Base-by-base conservation (phyloP, 169 alveolate genomes). In the Eimeria nieschulzi region DNA sequence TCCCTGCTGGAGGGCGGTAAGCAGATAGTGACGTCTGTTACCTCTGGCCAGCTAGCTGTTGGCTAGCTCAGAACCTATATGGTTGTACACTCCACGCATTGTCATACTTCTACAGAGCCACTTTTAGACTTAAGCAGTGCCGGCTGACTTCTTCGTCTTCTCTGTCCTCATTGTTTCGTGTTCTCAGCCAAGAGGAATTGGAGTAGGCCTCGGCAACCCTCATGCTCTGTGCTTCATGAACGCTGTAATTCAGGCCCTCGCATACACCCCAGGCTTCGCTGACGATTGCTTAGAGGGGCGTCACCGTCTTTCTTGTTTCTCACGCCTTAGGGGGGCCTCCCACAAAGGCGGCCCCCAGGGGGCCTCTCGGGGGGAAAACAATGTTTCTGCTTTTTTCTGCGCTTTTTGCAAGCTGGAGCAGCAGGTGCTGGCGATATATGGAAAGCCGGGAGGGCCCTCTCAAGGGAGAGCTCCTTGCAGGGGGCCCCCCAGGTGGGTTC, bases 341-440 rank as follows among this genome's bases (percentile, higher is more conserved):
- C 33, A 21, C 53, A 85, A 63, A 84, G 55, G 83, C 75, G 55
- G 59, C 39, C 39, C n/a, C 33, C 72, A 23, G 72, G 68, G 26
- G 72, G 26, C 21, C 5, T 66, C 21, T 21, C 8, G 51, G 53
- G 75, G 66, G 46, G 7, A 55, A 26, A 15, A 3, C 23, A 71
- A 75, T 23, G 80, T 21, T 17, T 21, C 86, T 9, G 56, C 72
- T 5, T 25, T 83, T 17, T 91, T 94, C 68, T 94, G 96, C 63
- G 84, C 87, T 19, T 75, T 94, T 71, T 94, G 96, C 75, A 93
- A 91, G 80, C 93, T 94, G 54, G 96, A 94, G 73, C 95, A 94
- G 75, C 96, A 94, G 55, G 93, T 94, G 73, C 55, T 68, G 51
- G 23, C 61, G 17, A 71, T 94, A 64, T 87, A 91, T 64, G 91